A percentile compares a stretch with the other conserved stretches of the same genome.
These are phyloP conservation scores for Colletotrichum eleusines DNA, from an alignment of 2,329 filamentous ascomycete species.

Conservation along the genomic window DNA sequence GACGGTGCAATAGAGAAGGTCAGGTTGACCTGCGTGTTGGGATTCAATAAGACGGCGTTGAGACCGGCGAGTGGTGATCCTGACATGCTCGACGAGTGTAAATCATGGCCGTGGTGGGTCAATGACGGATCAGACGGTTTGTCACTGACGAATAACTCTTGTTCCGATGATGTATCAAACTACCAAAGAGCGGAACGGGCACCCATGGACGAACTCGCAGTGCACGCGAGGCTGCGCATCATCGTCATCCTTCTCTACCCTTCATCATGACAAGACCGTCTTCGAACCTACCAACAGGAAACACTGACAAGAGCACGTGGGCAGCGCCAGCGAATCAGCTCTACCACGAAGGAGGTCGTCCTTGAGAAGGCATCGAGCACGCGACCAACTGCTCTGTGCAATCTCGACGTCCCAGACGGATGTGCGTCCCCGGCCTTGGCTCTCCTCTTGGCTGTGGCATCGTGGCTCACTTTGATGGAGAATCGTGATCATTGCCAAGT, in stretches of 20 bases:
- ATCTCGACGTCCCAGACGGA: conserved; percentile 17
- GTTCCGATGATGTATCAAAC: background rate
- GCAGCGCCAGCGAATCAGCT: background rate
- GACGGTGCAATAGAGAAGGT: background rate
- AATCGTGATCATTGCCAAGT: conserved; percentile 30
- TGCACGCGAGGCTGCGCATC: background rate
- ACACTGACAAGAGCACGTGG: conserved; percentile 24
- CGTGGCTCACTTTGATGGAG: background rate
- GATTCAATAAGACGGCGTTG: background rate
- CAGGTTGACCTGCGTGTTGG: background rate
- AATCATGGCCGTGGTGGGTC: background rate
- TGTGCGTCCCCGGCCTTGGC: conserved; percentile 23
- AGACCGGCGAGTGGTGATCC: background rate
- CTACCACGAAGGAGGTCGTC: background rate
- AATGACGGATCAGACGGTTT: background rate
- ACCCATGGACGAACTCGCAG: background rate
- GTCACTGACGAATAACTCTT: background rate
- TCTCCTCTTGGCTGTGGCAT: conserved; percentile 31
- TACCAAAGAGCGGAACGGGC: conserved; percentile 1
- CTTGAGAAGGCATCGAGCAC: conserved; percentile 31
- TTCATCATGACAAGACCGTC: background rate
- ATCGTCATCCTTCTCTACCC: conserved; percentile 3
- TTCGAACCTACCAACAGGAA: conserved; percentile 23
- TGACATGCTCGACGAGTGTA: background rate
- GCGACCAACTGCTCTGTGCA: conserved; percentile 29